Conservation (phyloP, 345 rosid species). For the Reutealis trisperma region DNA sequence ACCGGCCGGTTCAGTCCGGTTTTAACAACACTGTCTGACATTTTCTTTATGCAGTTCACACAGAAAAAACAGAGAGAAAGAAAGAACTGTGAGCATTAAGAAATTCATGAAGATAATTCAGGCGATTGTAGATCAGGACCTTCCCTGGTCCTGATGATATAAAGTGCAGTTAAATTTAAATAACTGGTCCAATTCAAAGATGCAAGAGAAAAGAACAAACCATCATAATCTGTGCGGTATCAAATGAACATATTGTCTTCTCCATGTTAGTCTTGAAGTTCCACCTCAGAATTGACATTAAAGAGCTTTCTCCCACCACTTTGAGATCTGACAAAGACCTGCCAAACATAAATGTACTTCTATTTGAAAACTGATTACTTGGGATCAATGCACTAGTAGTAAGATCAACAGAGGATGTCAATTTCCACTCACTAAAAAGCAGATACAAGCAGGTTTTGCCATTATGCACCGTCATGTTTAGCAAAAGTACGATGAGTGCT, state of each 20-base stretch:
- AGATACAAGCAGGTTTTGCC: background rate
- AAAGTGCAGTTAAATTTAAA: background rate
- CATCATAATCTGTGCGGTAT: slow-evolving; percentile 59
- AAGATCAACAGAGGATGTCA: background rate
- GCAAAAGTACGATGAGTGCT: background rate
- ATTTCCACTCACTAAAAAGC: background rate
- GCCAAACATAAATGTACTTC: slow-evolving; percentile 29
- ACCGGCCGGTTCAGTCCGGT: too few species aligned
- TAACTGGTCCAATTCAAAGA: background rate
- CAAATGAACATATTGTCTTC: slow-evolving; percentile 51
- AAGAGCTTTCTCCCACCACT: slow-evolving; percentile 66
- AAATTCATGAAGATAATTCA: background rate
- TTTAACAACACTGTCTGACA: background rate
- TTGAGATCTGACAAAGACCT: slow-evolving; percentile 80
- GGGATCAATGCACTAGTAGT: background rate
- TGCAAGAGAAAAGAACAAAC: slow-evolving; percentile 34
- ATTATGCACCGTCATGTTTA: background rate
- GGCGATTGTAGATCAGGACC: background rate
- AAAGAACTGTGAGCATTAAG: background rate
- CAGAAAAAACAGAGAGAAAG: background rate
- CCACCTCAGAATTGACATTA: slow-evolving; percentile 75
- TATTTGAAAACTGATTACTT: background rate
- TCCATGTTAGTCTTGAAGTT: slow-evolving; percentile 69
- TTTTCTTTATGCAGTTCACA: background rate
- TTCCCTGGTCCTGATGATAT: background rate